Base-by-base conservation (phyloP, 108 stramenopile species). In the Nitzschia putrida region DNA sequence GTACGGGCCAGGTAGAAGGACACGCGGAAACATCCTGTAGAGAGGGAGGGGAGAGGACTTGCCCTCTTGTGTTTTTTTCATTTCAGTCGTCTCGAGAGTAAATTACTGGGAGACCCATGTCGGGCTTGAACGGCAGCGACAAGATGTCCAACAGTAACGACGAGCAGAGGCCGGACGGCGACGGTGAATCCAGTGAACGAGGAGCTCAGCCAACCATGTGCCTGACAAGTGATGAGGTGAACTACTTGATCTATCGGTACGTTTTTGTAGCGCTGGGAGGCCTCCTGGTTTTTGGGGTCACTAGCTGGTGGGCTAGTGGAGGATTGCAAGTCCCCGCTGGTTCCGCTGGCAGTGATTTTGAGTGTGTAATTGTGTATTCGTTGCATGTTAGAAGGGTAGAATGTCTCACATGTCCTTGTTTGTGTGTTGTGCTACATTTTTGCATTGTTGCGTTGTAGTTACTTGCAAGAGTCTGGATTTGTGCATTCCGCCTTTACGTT, bases 401-500 rank as follows among this genome's bases (percentile, higher is more conserved):
- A 4, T 34, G 29, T 34, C 29, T 34, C 29, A 34, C 29, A 34
- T 34, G 29, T 34, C 29, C 29, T 4, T 34, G 29, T 34, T 34
- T 1, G 29, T 34, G 3, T 34, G 29, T 34, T 34, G 29, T 34
- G 1, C 3, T 38, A 8, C 53, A 13, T 4, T 37, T 40, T 12
- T 42, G 3, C 42, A 3, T 21, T 18, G 57, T 51, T 56, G 20
- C 7, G 41, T 20, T 21, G 45, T 43, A 82, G 81, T 51, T 82
- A 82, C 60, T 14, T 82, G 65, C 81, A 78, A 73, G 81, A 82
- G 64, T 86, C 80, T 51, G 97, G 97, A 2, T 98, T 95, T 60
- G 87, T 90, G 54, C 97, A 98, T 80, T 90, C 96, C 7, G 88
- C 95, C 8, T 98, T 97, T 66, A 94, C 96, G 8, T 97, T 97